A percentile compares a stretch with the other conserved stretches of the same genome.
These are phyloP conservation scores for Microcyclospora tardicrescens DNA, from an alignment of 2,329 filamentous ascomycete genomes.

Conservation along the genomic window DNA sequence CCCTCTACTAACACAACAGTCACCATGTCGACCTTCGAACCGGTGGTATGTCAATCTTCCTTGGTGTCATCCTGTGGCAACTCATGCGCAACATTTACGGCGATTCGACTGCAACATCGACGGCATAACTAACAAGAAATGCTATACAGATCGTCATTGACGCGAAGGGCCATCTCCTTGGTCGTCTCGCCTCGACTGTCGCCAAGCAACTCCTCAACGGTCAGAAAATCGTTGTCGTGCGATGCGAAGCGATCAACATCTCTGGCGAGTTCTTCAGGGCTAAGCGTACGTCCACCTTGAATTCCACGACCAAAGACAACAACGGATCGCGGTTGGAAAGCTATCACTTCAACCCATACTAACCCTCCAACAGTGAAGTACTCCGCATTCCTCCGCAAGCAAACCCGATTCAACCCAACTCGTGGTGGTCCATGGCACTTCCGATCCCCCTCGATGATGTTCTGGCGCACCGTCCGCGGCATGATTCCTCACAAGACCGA, in stretches of 20 bases:
- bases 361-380: constrained; percentile 73
- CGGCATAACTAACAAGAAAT: neutral
- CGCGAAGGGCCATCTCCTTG: constrained; percentile 99
- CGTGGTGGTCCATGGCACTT: constrained; percentile 99
- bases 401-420: constrained; percentile 98
- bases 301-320: constrained; percentile 1
- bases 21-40: constrained; percentile 53
- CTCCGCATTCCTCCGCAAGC: constrained; percentile 99
- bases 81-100: too few species aligned
- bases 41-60: constrained; percentile 39
- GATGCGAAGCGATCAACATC: constrained; percentile 99
- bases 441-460: constrained; percentile 97
- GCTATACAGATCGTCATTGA: constrained; percentile 79
- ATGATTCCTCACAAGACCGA: constrained; percentile 99
- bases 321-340: neutral
- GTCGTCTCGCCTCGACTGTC: constrained; percentile 93
- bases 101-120: too few species aligned
- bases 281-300: constrained; percentile 71
- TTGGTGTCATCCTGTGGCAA: too few species aligned
- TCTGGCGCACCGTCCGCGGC: constrained; percentile 99
- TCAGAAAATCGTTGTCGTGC: constrained; percentile 98
- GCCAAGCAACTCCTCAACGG: constrained; percentile 98
- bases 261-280: constrained; percentile 99
- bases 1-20: constrained; percentile 4
- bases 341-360: neutral